Base-by-base conservation (phyloP, 2,329 filamentous ascomycete species). In the Colletotrichum nymphaeae region DNA sequence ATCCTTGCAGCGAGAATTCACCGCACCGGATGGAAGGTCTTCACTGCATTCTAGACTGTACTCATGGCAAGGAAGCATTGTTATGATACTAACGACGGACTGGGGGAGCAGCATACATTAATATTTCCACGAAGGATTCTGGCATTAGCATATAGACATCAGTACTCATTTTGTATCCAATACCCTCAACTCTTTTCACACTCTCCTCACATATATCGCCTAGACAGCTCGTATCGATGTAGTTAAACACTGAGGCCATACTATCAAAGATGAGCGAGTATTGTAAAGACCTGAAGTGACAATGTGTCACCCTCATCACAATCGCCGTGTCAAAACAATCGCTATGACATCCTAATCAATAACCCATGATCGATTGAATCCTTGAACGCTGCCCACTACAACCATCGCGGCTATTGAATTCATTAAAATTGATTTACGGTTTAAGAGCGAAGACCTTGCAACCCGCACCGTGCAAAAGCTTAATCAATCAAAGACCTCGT, bases 1-100 rank as follows among this genome's bases (percentile, higher is more conserved):
- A 75, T 80, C 2, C 8, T 78, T 3, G 55, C 73, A 1, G 77
- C 78, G 7, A 78, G 81, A 30, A 57, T 80, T 49, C 67, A 75
- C 16, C 75, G 75, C 35, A 79, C 80, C 0, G 80, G 79, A 1
- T 76, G 73, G 64, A 79, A 78, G 32, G 57, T 80, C 11, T 37
- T 57, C 6, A 76, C 74, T 1, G 76, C 75, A 1, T 81, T 80
- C 37, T 82, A 74, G 75, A 26, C 16, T 42, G 16, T n/a, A 4
- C 28, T 12, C 14, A 9, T 1, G 5, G 9, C 11, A 14, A 9
- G 4, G 32, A 63, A 26, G 2, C 6, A 35, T 26, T 28, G 59
- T 16, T 26, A 42, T 42, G 19, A 3, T 42, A 19, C 16, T 42
- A 32, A 24, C 49, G 14, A 16, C 35, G 37, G 42, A 49, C 0